Evolutionary conservation across 1,139 yeast genomes (phyloP).

Genomic region (Trichomonascaceae sp.): DNA sequence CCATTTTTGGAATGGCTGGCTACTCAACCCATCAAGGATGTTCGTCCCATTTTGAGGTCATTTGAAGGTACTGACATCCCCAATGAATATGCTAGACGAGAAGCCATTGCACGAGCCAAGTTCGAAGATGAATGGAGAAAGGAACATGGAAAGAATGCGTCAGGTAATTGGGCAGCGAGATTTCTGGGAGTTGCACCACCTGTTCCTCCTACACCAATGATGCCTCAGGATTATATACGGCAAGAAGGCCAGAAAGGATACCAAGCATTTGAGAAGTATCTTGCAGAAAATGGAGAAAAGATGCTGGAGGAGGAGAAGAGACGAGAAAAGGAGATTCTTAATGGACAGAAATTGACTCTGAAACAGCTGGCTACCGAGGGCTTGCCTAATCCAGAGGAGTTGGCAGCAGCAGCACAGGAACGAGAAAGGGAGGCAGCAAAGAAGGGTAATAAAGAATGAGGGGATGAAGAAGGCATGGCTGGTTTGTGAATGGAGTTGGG

Average conservation of each 20-base stretch:
- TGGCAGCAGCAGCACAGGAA: conserved; percentile 45
- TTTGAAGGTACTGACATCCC: conserved; percentile 61
- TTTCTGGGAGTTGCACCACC: conserved; percentile 57
- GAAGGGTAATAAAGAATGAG: neutral
- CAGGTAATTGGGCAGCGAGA: conserved; percentile 49
- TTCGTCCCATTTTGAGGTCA: conserved; percentile 77
- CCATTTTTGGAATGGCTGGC: conserved; percentile 95
- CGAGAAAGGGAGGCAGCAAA: neutral
- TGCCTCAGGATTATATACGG: conserved; percentile 87
- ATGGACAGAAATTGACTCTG: conserved; percentile 70
- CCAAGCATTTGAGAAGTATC: conserved; percentile 72
- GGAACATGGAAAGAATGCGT: conserved; percentile 32
- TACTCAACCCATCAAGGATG: conserved; percentile 83
- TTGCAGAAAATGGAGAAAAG: conserved; percentile 85
- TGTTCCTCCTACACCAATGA: conserved; percentile 57
- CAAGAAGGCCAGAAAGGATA: conserved; percentile 92
- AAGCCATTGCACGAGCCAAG: conserved; percentile 60
- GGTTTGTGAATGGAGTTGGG: too few relatives aligned
- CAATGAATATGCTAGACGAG: conserved; percentile 79
- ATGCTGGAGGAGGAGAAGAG: conserved; percentile 74
- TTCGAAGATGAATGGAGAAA: conserved; percentile 64
- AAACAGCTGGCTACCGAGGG: conserved; percentile 83
- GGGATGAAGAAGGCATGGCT: neutral
- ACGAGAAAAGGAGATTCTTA: conserved; percentile 72
- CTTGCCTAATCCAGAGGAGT: conserved; percentile 78